Evolutionary conservation across 2,329 filamentous ascomycete species (phyloP).

Genomic region (Botrytis cinerea): DNA sequence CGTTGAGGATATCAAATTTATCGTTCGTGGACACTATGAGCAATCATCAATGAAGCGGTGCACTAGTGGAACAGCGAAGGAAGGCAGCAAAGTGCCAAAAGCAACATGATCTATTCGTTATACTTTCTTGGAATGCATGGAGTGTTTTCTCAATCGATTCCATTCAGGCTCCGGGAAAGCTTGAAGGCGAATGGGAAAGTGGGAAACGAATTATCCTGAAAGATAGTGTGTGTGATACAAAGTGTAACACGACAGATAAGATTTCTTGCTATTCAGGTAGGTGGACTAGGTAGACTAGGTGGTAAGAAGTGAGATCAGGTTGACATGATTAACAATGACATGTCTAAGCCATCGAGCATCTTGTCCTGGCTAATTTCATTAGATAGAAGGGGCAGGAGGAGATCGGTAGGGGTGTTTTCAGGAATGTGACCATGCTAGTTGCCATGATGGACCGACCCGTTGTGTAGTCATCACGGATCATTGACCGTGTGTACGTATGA

Average conservation of each 20-base stretch:
- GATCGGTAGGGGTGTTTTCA: constrained; percentile 4
- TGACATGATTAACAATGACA: constrained; percentile 1
- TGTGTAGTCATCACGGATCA: constrained; percentile 21
- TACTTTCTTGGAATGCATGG: neutral
- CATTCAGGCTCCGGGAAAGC: neutral
- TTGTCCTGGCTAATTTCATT: neutral
- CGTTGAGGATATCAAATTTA: neutral
- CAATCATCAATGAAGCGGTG: neutral
- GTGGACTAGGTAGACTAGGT: neutral
- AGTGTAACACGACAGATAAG: neutral
- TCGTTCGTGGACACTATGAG: neutral
- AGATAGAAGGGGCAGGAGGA: neutral
- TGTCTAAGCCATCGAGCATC: neutral
- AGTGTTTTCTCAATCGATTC: neutral
- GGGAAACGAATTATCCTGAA: neutral
- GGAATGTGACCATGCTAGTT: constrained; percentile 17
- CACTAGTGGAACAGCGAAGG: neutral
- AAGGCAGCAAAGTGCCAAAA: neutral
- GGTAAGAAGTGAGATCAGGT: constrained; percentile 9
- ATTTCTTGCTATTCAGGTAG: neutral
- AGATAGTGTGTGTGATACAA: neutral
- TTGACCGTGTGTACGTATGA: neutral
- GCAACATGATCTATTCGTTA: neutral
- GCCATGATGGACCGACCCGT: constrained; percentile 23
- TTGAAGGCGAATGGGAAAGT: neutral